Base-by-base conservation (phyloP, 2,329 filamentous ascomycete genomes). In the Gremmenia infestans region DNA sequence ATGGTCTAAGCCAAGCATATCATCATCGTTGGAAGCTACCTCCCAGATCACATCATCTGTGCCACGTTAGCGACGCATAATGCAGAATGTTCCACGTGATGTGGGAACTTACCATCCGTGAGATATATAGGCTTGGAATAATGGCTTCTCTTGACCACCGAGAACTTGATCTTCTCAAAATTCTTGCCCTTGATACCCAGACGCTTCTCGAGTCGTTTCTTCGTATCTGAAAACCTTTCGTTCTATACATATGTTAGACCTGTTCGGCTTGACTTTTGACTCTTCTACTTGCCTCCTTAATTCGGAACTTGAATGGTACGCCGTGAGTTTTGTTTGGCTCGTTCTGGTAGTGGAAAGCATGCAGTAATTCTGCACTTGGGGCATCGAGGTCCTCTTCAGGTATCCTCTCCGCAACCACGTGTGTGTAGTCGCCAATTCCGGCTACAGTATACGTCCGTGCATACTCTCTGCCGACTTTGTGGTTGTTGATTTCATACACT, bases 81-180 rank as follows among this genome's bases (percentile, higher is more conserved):
- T 32, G 28, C 28, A 12, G 9, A 32, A 32, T 3, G 14, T 43
- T 19, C 47, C 45, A 36, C 50, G 22, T 49, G 12, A 12, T 43
- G 32, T 50, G 15, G 50, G 36, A 8, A 71, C 86, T 78, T 76
- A 96, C 93, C 91, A 74, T 97, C 94, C 63, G 87, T 85, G 48
- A 99, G 77, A 74, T 95, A 95, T 57, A 84, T 81, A 25, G 91
- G 88, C 68, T 88, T 91, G 40, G 88, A 85, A 72, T 89, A 95
- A 51, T 83, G 80, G 64, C 74, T 65, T 70, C 88, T 79, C 71
- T 85, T 78, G 51, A 97, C 81, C 35, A 96, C 74, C 6, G 91
- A 89, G 76, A 99, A 97, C 73, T 95, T 97, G 73, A 99, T 94
- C 79, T 97, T 97, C 73, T 99, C 93, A 64, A 99, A 92, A 63